Base-by-base conservation (phyloP, 495 filamentous ascomycete genomes). In the Talaromyces stipitatus region DNA sequence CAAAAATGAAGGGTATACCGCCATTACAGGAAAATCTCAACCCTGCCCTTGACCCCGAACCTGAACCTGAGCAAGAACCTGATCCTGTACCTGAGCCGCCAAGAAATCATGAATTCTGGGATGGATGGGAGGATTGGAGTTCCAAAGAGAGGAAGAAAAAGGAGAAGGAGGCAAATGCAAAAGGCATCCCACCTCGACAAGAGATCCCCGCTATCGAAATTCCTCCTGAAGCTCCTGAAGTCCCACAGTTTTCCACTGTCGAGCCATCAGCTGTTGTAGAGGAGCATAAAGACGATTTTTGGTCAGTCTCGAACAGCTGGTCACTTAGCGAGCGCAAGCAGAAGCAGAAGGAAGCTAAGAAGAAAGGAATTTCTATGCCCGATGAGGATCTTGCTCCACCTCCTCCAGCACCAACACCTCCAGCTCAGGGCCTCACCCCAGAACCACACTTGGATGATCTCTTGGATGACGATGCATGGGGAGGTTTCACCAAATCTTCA, bases 371-470 rank as follows among this genome's bases (percentile, higher is more conserved):
- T 27, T n/a, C 43, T 4, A 28, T 46, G 23, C 43, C 24, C n/a
- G 55, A 27, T 14, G 54, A 57, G 18, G 53, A 23, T 41, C 27
- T 28, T 29, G 75, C 72, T 41, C 74, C 69, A 51, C 77, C 76
- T 61, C 83, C 76, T 55, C 82, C 66, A 47, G 75, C 70, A 59
- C 80, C 72, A 9, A 78, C 75, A 22, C 76, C 78, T 23, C 78
- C 79, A 60, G 72, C 76, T 58, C 68, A 79, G 67, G 70, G 72
- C 24, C 60, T 76, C 11, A 72, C 65, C 16, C 75, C 70, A 18
- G 79, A 78, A 22, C 70, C 73, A 11, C 73, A 77, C 23, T 61
- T 65, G 22, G 62, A 65, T 23, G 62, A 71, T 50, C 56, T 65
- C 9, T 52, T 59, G 20, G 61, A 63, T 41, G 62, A 73, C 5